Base-by-base conservation (phyloP, 2,329 filamentous ascomycete species). In the Ophiostoma angusticollis region DNA sequence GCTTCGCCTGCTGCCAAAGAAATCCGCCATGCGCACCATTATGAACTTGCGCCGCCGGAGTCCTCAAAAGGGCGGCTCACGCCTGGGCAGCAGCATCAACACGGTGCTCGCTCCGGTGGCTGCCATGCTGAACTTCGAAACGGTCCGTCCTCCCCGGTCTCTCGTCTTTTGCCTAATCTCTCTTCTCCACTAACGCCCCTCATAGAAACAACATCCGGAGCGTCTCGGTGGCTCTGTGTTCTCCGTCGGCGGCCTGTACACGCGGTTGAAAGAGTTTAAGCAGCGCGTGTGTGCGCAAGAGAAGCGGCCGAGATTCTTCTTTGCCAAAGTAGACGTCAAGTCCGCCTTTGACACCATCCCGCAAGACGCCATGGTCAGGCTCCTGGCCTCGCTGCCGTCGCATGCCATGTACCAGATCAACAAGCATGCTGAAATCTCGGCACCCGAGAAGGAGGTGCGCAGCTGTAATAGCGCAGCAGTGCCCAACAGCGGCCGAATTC, bases 261-360 rank as follows among this genome's bases (percentile, higher is more conserved):
- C 65, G 11, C 78, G 76, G 16, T 60, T 98, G 17, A 81, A 79
- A 44, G 51, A 47, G 0, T 96, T 93, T 61, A 80, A 80, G 46
- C 50, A 58, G 2, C 57, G 47, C 1, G 54, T 81, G 9, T 58
- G 59, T 0, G 42, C 57, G 2, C 13, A 13, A 1, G 24, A 58
- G 0, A 50, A 54, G 8, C 50, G 54, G 6, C 64, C 58, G 5
- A 5, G 11, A 6, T 59, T 95, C 1, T 96, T 83, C 58, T 93
- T 96, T 58, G 87, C 79, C 44, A 98, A 98, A 55, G 67, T 93
- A 11, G 91, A 98, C 53, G 87, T 98, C 16, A 74, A 84, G 54
- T 77, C 84, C 2, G 93, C 89, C 50, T 98, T 95, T 55, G 91
- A 98, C 57, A 94, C 83, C 0, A 95, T 98, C 31, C 91, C 91